phyloP scores from a whole-genome alignment of 2,329 filamentous ascomycete species.

The Colletotrichum chlorophyti region DNA sequence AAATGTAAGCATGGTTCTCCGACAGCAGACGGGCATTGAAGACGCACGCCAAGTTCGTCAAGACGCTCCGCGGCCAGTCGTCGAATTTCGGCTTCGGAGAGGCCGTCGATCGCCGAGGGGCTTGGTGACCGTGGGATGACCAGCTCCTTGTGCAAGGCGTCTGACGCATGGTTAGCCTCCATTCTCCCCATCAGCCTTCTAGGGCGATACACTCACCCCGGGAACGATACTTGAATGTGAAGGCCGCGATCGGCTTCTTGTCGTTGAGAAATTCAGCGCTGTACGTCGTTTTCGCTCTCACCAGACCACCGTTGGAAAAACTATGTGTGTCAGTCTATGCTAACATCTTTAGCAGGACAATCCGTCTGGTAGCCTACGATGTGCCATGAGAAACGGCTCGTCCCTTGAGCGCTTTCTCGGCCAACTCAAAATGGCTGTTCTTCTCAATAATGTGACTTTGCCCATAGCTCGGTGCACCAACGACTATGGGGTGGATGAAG shows the following conservation, averaged over 20 bases:
- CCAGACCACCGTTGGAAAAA: conserved; percentile 12
- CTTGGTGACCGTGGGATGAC: conserved; percentile 29
- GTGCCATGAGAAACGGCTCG: conserved; percentile 31
- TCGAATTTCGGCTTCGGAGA: conserved; percentile 25
- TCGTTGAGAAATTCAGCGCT: neutral
- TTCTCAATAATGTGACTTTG: neutral
- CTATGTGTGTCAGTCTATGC: neutral
- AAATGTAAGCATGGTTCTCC: neutral
- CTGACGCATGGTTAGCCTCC: conserved; percentile 13
- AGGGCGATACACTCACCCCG: too few species aligned
- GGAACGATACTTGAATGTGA: conserved; percentile 35
- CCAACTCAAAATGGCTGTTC: conserved; percentile 5
- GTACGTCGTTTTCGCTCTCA: neutral
- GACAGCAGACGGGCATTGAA: neutral
- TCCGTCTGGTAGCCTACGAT: conserved; percentile 24
- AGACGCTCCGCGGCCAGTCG: conserved; percentile 24
- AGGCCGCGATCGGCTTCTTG: conserved; percentile 18
- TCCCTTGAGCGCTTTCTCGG: conserved; percentile 30
- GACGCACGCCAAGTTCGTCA: conserved; percentile 16
- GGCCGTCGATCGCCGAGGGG: conserved; percentile 18
- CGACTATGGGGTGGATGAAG: conserved; percentile 19
- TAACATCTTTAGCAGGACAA: neutral
- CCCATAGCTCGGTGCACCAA: neutral
- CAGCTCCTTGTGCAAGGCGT: conserved; percentile 31
- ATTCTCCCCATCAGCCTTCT: too few species aligned